phyloP scores from a whole-genome alignment of 2,329 filamentous ascomycete genomes.

The Ascochyta rabiei region DNA sequence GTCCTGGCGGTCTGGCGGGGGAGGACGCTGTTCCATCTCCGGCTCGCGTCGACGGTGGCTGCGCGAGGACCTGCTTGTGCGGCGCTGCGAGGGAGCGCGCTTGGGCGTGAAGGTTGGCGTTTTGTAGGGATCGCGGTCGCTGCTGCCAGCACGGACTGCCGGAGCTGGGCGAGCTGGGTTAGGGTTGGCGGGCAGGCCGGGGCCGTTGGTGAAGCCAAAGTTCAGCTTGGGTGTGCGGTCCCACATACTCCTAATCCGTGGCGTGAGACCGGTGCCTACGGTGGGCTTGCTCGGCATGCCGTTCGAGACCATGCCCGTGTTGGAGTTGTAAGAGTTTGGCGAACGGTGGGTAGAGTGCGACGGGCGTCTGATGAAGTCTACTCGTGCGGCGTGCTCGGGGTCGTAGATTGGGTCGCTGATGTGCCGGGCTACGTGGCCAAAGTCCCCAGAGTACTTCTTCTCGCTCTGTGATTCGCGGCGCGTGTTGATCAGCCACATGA shows the following conservation, averaged over 20 bases:
- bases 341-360: slow-evolving; percentile 29
- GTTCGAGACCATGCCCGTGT: slow-evolving; percentile 32
- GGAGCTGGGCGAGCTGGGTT: slow-evolving; percentile 30
- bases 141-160: slow-evolving; percentile 35
- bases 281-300: slow-evolving; percentile 22
- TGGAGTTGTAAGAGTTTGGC: slow-evolving; percentile 32
- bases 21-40: slow-evolving; percentile 12
- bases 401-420: slow-evolving; percentile 50
- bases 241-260: slow-evolving; percentile 45
- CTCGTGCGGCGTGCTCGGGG: slow-evolving; percentile 41
- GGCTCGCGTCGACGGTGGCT: slow-evolving; percentile 10
- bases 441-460: slow-evolving; percentile 46
- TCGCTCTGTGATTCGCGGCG: slow-evolving; percentile 38
- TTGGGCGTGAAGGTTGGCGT: slow-evolving; percentile 38
- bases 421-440: slow-evolving; percentile 45
- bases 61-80: slow-evolving; percentile 22
- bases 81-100: slow-evolving; percentile 25
- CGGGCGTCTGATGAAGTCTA: slow-evolving; percentile 46
- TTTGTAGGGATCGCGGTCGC: slow-evolving; percentile 40
- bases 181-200: slow-evolving; percentile 24
- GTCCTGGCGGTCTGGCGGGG: slow-evolving; percentile 30
- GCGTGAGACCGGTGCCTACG: slow-evolving; percentile 33
- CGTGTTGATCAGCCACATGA: slow-evolving; percentile 45
- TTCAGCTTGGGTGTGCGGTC: slow-evolving; percentile 43
- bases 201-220: slow-evolving; percentile 27